Conservation (phyloP, 2,329 filamentous ascomycete species). For the Diplocarpon rosae region DNA sequence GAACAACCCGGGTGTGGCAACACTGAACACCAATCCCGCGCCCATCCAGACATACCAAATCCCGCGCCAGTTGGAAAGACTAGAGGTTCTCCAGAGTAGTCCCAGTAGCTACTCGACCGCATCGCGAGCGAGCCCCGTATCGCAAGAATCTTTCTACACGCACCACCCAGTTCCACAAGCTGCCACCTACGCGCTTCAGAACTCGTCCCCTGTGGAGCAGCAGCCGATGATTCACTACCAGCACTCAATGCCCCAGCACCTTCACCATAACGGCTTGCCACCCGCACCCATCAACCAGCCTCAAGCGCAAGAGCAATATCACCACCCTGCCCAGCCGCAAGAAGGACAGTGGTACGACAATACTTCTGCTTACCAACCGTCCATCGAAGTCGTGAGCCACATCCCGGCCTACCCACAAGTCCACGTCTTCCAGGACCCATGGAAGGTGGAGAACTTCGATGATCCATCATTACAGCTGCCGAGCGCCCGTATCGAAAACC, state of each 20-base stretch:
- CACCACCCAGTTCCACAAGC: slow-evolving; percentile 37
- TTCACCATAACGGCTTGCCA: slow-evolving; percentile 19
- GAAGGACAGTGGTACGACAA: slow-evolving; percentile 42
- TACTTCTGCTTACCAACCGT: slow-evolving; percentile 40
- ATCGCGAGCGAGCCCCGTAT: slow-evolving; percentile 41
- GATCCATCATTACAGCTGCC: slow-evolving; percentile 49
- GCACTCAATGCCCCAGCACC: slow-evolving; percentile 20
- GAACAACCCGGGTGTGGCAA: slow-evolving; percentile 49
- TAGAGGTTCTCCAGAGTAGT: slow-evolving; percentile 44
- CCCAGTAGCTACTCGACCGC: slow-evolving; percentile 46
- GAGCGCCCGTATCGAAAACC: slow-evolving; percentile 44
- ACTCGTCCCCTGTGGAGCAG: slow-evolving; percentile 37
- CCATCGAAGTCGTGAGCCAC: slow-evolving; percentile 45
- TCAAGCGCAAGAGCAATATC: slow-evolving; percentile 29
- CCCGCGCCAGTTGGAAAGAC: slow-evolving; percentile 31
- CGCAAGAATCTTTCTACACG: slow-evolving; percentile 46
- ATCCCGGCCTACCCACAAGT: slow-evolving; percentile 40
- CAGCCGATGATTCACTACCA: slow-evolving; percentile 31
- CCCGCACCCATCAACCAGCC: slow-evolving; percentile 24
- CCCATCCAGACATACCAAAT: slow-evolving; percentile 37
- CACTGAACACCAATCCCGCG: slow-evolving; percentile 43
- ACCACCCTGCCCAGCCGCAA: slow-evolving; percentile 32
- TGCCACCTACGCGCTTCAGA: slow-evolving; percentile 38
- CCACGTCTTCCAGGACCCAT: slow-evolving; percentile 41
- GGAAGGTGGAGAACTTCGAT: slow-evolving; percentile 46